Conservation (phyloP, 805 yeast genomes). For the Lachancea nothofagi region DNA sequence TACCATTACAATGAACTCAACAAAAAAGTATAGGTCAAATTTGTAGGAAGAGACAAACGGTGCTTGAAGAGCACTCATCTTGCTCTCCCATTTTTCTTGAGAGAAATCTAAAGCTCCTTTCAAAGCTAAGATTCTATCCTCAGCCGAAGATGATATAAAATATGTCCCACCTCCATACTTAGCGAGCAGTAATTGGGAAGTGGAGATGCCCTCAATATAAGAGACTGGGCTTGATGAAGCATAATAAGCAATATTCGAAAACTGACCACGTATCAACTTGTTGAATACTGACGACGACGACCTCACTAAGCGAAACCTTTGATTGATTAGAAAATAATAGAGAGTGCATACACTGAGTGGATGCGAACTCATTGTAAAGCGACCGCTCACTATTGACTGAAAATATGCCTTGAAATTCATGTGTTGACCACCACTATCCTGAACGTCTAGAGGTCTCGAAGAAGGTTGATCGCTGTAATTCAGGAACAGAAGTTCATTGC, state of each 20-base stretch:
- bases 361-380: not conserved
- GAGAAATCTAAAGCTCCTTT: not conserved
- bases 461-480: not conserved
- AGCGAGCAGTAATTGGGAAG: slow-evolving; percentile 11
- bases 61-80: slow-evolving; percentile 15
- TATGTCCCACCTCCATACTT: slow-evolving; percentile 2
- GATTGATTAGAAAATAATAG: slow-evolving; percentile 12
- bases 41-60: slow-evolving; percentile 33
- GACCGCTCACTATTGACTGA: not conserved
- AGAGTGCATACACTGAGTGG: not conserved
- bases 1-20: slow-evolving; percentile 52
- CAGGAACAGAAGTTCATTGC: slow-evolving; percentile 43
- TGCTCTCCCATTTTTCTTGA: not conserved
- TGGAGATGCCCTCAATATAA: slow-evolving; percentile 13
- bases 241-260: slow-evolving; percentile 6
- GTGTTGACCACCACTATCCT: not conserved
- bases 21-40: slow-evolving; percentile 45
- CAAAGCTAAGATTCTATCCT: slow-evolving; percentile 11
- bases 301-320: slow-evolving; percentile 13
- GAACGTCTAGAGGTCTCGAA: slow-evolving; percentile 6
- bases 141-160: slow-evolving; percentile 7
- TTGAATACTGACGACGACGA: slow-evolving; percentile 19
- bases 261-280: slow-evolving; percentile 12
- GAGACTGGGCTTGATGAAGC: slow-evolving; percentile 9
- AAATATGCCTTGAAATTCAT: not conserved